Evolutionary conservation across 179 eudicot genomes (phyloP).

Genomic region (Spinacia oleracea): DNA sequence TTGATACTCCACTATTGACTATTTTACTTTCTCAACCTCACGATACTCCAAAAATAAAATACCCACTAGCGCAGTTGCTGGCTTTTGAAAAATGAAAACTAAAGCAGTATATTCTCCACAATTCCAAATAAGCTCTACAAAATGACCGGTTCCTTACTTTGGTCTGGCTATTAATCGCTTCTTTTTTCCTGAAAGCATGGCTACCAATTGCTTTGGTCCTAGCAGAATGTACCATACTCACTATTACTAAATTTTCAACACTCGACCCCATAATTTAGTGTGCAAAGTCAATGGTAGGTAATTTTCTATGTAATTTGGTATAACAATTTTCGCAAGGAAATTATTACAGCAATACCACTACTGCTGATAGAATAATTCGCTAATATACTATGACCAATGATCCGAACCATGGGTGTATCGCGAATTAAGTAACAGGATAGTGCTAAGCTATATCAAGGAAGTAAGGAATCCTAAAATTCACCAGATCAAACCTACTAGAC

Average conservation of each 20-base stretch:
- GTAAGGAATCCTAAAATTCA: not conserved
- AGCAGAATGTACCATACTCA: not conserved
- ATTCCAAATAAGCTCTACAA: not conserved
- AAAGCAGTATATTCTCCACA: constrained; percentile 3
- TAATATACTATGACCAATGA: not conserved
- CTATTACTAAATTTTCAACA: not conserved
- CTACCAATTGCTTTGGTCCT: not conserved
- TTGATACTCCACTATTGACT: not conserved
- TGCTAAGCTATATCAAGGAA: not conserved
- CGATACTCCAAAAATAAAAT: not conserved
- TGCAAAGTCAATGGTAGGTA: not conserved
- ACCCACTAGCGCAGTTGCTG: not conserved
- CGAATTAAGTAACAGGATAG: too few species aligned
- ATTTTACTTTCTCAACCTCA: not conserved
- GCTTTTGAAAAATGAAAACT: not conserved
- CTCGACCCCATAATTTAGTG: not conserved
- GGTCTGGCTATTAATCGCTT: not conserved
- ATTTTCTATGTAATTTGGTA: not conserved
- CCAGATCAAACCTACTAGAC: not conserved
- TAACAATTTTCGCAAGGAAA: not conserved
- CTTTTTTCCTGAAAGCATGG: not conserved
- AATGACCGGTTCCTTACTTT: constrained; percentile 4
- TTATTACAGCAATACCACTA: not conserved
- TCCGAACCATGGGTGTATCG: not conserved
- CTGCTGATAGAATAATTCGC: not conserved